Percentiles rank a stretch among this genome's conserved stretches.
These are phyloP conservation scores for Suhomyces coccinellae DNA, from an alignment of 1,139 yeast species.

Conservation along the genomic window DNA sequence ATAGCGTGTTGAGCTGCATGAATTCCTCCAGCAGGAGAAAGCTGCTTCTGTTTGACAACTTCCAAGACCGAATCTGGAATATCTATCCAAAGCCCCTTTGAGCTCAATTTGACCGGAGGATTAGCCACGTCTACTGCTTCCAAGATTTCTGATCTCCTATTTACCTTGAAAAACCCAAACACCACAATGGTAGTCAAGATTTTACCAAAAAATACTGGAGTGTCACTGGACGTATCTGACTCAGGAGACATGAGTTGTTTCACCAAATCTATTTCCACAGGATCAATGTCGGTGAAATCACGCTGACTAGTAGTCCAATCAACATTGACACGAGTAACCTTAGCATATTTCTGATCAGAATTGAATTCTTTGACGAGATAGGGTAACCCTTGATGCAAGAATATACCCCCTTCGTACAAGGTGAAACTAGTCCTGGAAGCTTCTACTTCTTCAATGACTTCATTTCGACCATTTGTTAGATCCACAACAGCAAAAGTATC, in stretches of 20 bases:
- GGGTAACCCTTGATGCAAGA: constrained; percentile 89
- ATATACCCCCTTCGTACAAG: constrained; percentile 92
- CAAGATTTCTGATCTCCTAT: constrained; percentile 69
- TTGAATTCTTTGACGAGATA: constrained; percentile 84
- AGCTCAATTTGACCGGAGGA: constrained; percentile 69
- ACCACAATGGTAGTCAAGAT: constrained; percentile 73
- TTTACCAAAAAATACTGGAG: constrained; percentile 74
- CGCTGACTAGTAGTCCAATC: constrained; percentile 93
- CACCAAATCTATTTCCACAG: constrained; percentile 67
- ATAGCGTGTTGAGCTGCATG: constrained; percentile 95
- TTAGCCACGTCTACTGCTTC: constrained; percentile 93
- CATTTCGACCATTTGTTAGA: constrained; percentile 69
- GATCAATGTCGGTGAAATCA: constrained; percentile 91
- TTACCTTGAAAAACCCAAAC: constrained; percentile 90
- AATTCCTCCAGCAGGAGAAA: constrained; percentile 85
- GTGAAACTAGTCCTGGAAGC: constrained; percentile 87
- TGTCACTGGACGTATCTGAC: constrained; percentile 36
- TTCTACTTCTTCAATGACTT: constrained; percentile 87
- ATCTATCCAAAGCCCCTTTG: constrained; percentile 92
- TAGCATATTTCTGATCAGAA: constrained; percentile 71
- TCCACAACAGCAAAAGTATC: constrained; percentile 85
- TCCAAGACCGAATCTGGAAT: constrained; percentile 67
- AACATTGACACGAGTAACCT: constrained; percentile 82
- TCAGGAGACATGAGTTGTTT: constrained; percentile 46
- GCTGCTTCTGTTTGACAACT: constrained; percentile 51